phyloP scores from a whole-genome alignment of 2,329 filamentous ascomycete species.

The Ophiostoma pallidulum region DNA sequence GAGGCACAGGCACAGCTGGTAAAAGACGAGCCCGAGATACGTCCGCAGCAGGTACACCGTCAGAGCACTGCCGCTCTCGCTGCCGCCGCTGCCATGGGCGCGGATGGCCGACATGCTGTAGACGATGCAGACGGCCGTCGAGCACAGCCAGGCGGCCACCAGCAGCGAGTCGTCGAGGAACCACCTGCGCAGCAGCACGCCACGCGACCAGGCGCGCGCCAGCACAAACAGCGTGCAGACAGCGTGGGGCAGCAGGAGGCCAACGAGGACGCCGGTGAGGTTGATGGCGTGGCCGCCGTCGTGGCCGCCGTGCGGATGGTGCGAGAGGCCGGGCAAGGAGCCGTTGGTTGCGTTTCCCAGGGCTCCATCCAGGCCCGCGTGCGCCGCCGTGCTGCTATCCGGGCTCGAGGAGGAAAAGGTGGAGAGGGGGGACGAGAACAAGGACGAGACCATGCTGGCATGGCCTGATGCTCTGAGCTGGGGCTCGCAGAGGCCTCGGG shows the following conservation, averaged over 20 bases:
- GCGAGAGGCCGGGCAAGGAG: neutral
- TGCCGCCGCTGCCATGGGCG: neutral
- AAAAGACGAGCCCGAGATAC: slow-evolving; percentile 28
- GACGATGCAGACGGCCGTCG: slow-evolving; percentile 24
- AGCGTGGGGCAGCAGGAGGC: slow-evolving; percentile 25
- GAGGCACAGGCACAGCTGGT: slow-evolving; percentile 29
- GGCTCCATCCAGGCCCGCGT: too few species aligned
- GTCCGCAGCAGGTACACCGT: slow-evolving; percentile 23
- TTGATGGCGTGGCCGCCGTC: slow-evolving; percentile 5
- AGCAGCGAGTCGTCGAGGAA: slow-evolving; percentile 27
- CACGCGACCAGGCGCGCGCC: slow-evolving; percentile 22
- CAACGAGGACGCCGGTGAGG: slow-evolving; percentile 22
- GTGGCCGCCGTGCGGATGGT: slow-evolving; percentile 2
- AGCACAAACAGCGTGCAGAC: slow-evolving; percentile 25
- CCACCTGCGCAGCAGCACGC: slow-evolving; percentile 24
- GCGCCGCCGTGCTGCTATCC: neutral
- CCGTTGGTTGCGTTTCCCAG: neutral
- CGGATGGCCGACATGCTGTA: slow-evolving; percentile 24
- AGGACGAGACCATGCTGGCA: slow-evolving; percentile 2
- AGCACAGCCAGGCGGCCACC: slow-evolving; percentile 23
- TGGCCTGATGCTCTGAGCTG: neutral
- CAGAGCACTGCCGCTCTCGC: neutral
- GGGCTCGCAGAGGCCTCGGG: neutral
- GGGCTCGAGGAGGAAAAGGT: neutral
- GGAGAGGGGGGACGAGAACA: neutral